Evolutionary conservation across 352 stramenopile species (phyloP), one percentile per base, ranked within the genome.

Genomic region (Phytophthora sojae): DNA sequence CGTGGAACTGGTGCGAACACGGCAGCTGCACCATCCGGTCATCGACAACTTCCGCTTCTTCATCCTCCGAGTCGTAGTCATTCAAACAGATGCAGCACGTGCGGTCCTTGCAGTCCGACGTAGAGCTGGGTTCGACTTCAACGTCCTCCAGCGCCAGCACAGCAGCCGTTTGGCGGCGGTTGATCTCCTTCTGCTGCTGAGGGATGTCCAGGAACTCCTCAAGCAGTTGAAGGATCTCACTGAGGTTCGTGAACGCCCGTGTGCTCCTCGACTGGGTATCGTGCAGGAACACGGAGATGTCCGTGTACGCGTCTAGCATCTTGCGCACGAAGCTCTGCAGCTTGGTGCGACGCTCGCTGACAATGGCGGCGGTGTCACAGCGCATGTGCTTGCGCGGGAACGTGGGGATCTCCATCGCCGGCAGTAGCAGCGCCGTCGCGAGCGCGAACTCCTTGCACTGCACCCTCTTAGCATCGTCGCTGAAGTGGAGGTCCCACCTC

Each of bases 1-100:
- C 85, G 64, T 94, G 86, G 61, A 92, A 94, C 39, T 84, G 75
- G 61, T 94, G 86, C 15, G 56, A 68, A 57, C 86, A 94, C 21
- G 83, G 80, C n/a, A 94, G 64, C 59, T 76, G 70, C 26, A 92
- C 84, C 67, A 89, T 79, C 49, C 75, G 80, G 25, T 85, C 62
- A 32, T 67, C 55, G 26, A 47, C 21, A 15, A 57, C 37, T n/a
- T 66, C 67, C 4, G 8, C 1, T 23, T 69, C 72, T 4, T 77
- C 71, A 6, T 74, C 68, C 2, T 81, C 64, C 14, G 47, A 62
- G 49, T 83, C 80, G 25, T 79, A 74, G 26, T 81, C 71, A 50
- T 83, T 76, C 32, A 90, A 69, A 51, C 82, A 90, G 29, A 90
- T 90, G 39, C 79, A 90, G 57, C 82, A 90, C 30, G 73, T 68